Conservation (phyloP, 2,329 filamentous ascomycete species). For the Exophiala spinifera region DNA sequence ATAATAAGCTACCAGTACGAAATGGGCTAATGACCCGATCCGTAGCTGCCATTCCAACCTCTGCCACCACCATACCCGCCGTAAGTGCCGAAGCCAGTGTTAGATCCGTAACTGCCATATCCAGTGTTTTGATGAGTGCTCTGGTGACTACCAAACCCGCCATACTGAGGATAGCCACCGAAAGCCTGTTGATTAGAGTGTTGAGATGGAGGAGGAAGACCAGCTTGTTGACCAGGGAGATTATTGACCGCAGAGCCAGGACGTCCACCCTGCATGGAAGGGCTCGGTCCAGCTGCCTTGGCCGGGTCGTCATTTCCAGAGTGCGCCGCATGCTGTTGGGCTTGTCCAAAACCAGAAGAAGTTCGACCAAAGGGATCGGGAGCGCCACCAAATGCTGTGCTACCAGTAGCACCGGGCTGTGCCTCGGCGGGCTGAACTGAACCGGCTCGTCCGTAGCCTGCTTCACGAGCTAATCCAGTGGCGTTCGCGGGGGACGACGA, state of each 20-base stretch:
- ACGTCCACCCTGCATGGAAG: constrained; percentile 60
- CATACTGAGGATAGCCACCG: constrained; percentile 31
- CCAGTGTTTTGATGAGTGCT: constrained; percentile 25
- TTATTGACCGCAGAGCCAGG: constrained; percentile 63
- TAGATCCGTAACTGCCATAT: constrained; percentile 28
- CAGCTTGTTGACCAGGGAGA: constrained; percentile 44
- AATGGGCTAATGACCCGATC: constrained; percentile 22
- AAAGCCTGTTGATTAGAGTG: constrained; percentile 39
- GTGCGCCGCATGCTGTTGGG: constrained; percentile 44
- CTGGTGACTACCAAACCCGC: constrained; percentile 24
- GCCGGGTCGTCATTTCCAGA: constrained; percentile 50
- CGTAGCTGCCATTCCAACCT: constrained; percentile 27
- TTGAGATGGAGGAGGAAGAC: constrained; percentile 27
- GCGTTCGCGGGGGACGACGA: constrained; percentile 62
- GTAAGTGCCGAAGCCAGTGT: constrained; percentile 28
- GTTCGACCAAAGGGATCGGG: constrained; percentile 60
- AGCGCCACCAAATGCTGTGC: constrained; percentile 52
- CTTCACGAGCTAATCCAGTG: constrained; percentile 51
- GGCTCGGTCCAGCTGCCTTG: constrained; percentile 58
- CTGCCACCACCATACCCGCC: constrained; percentile 26
- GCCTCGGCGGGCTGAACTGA: constrained; percentile 56
- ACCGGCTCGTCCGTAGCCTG: constrained; percentile 59
- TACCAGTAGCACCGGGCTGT: constrained; percentile 49
- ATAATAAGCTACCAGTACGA: not conserved
- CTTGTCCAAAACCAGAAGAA: constrained; percentile 54